Evolutionary conservation across 1,284 basidiomycete genomes (phyloP), one percentile per base, ranked within the genome.

Genomic region (Vanrija pseudolonga): DNA sequence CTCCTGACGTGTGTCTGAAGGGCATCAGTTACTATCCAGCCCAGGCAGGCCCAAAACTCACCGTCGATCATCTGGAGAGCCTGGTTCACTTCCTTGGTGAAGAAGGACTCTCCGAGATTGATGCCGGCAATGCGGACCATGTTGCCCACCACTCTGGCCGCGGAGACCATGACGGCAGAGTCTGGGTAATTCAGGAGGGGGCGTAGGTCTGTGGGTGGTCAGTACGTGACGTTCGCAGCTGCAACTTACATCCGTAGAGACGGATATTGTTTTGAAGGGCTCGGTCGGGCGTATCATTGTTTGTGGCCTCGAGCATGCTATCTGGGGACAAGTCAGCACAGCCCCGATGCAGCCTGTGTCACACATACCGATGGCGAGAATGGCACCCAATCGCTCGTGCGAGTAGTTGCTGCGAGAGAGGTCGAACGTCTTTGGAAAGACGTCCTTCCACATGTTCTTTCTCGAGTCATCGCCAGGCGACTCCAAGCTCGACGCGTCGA

Each of bases 401-500:
- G 69, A 62, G 57, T 73, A 71, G 49, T 76, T 77, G 49, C 74
- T 77, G 61, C 78, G 76, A 4, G 79, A 76, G 50, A 79, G 72
- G 57, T 79, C 78, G 40, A 80, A 79, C 54, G 78, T 79, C 53
- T 76, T 64, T 44, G 76, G 74, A 55, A 77, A 79, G 20, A 80
- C 70, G 53, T 79, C 78, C 55, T 73, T 77, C 70, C 71, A 76
- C 12, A 74, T 64, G 20, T 64, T 69, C 50, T 75, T 75, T 45
- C 60, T 56, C 6, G 67, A 62, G 60, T 76, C 76, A 43, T 76
- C 74, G 24, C 68, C 69, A 4, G 73, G 68, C 47, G 71, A 68
- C 43, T 75, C 73, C 45, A 72, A 67, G 9, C 63, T 67, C 51
- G 71, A 74, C 5, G 69, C 62, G 12, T 55, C 65, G 51, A 72